phyloP scores from a whole-genome alignment of 805 yeast species.

The Torulaspora quercuum region DNA sequence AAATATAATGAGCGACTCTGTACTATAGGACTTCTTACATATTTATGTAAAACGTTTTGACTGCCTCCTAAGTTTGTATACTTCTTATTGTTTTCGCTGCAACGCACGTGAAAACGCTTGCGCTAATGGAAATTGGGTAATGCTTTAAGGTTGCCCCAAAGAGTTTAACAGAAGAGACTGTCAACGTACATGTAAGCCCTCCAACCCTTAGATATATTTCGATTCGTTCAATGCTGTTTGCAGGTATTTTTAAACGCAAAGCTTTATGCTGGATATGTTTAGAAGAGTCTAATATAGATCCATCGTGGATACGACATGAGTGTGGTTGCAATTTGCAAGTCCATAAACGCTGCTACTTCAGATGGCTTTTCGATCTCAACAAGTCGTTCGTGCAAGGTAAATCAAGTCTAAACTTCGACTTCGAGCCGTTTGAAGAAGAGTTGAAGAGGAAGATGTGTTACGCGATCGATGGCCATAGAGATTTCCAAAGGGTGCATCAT shows the following conservation, averaged over 20 bases:
- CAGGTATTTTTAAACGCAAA: conserved; percentile 8
- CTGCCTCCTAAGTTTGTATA: too few species aligned
- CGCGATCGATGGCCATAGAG: conserved; percentile 21
- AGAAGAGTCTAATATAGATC: conserved; percentile 21
- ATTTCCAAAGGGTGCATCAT: conserved; percentile 18
- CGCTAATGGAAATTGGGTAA: too few species aligned
- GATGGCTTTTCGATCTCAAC: conserved; percentile 23
- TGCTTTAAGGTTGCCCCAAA: too few species aligned
- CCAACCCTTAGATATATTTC: background rate
- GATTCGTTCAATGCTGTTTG: conserved; percentile 1
- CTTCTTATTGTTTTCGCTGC: too few species aligned
- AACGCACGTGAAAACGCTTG: too few species aligned
- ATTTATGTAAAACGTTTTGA: too few species aligned
- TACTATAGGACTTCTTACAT: too few species aligned
- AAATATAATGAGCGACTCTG: too few species aligned
- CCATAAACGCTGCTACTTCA: conserved; percentile 30
- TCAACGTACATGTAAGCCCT: background rate
- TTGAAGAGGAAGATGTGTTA: conserved; percentile 17
- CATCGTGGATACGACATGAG: conserved; percentile 27
- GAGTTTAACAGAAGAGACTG: background rate
- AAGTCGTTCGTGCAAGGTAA: conserved; percentile 10
- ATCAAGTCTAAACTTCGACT: conserved; percentile 8
- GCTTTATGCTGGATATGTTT: conserved; percentile 34
- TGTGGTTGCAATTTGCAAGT: conserved; percentile 35
- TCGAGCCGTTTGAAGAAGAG: conserved; percentile 11